Base-by-base conservation (phyloP, 2,329 filamentous ascomycete genomes). In the Phialocephala subalpina region DNA sequence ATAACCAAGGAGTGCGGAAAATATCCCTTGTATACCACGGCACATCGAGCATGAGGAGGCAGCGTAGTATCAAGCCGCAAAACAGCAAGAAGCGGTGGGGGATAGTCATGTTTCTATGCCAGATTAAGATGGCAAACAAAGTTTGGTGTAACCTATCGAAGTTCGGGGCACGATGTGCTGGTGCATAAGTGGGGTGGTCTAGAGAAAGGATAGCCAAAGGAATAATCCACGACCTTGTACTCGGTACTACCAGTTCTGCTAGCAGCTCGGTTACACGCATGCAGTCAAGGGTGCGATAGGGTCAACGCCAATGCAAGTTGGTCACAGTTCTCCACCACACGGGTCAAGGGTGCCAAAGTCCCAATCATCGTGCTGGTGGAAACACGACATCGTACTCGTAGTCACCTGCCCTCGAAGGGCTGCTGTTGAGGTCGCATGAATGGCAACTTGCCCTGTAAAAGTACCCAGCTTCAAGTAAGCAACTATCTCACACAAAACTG, bases 151-250 rank as follows among this genome's bases (percentile, higher is more conserved):
- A 53, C 22, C 25, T 18, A 53, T 27, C 18, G 49, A 33, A 53
- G 25, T 33, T 49, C 25, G 25, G 27, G 27, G 14, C 49, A 33
- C 49, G 27, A 53, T 53, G 27, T 14, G 49, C 7, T 29, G n/a
- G 49, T 33, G 49, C 49, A 53, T 53, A 53, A 53, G 49, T 53
- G 49, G 49, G 49, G 49, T 53, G 25, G 45, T 22, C n/a, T 49
- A 49, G n/a, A n/a, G 18, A 49, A 49, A 49, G 45, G 18, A 12
- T 25, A 49, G 45, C 45, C 45, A 49, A 7, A 49, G 45, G 20
- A 49, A 11, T 18, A n/a, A 49, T 49, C 45, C 45, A 49, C 45
- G 45, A 49, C 45, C 45, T 49, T 49, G 45, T 49, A 49, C n/a
- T 49, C 45, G 45, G 45, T 22, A 49, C 49, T 33, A 53, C 49